phyloP scores from a whole-genome alignment of 1,284 basidiomycete species.

The Ustilago curta region DNA sequence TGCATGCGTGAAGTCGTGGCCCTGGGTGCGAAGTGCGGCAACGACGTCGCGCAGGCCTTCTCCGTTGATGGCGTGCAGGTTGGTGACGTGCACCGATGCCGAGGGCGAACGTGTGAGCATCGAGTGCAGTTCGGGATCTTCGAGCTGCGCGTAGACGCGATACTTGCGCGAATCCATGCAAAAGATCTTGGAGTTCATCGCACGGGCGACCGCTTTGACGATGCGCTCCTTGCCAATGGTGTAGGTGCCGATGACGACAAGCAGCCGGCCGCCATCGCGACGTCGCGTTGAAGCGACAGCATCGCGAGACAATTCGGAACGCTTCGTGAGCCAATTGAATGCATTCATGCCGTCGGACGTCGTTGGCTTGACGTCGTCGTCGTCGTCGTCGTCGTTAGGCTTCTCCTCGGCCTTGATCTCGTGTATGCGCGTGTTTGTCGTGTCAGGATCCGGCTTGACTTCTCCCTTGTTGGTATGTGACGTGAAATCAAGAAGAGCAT shows the following conservation, averaged over 20 bases:
- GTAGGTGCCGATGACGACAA: slow-evolving; percentile 95
- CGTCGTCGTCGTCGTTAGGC: slow-evolving; percentile 1
- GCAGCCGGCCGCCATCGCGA: slow-evolving; percentile 65
- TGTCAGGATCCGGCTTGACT: neutral
- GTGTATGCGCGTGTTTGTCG: neutral
- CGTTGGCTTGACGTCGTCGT: slow-evolving; percentile 10
- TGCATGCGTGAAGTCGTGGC: slow-evolving; percentile 79
- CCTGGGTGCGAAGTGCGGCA: slow-evolving; percentile 75
- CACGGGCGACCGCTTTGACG: slow-evolving; percentile 89
- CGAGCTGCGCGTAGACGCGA: slow-evolving; percentile 58
- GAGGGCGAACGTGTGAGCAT: slow-evolving; percentile 82
- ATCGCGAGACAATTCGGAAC: slow-evolving; percentile 32
- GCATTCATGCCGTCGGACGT: slow-evolving; percentile 10
- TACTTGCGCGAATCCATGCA: slow-evolving; percentile 76
- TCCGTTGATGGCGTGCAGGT: slow-evolving; percentile 80
- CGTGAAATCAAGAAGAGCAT: slow-evolving; percentile 30
- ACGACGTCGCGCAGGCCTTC: slow-evolving; percentile 82
- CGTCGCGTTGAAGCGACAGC: slow-evolving; percentile 14
- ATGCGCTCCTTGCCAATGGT: slow-evolving; percentile 97
- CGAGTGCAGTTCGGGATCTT: slow-evolving; percentile 77
- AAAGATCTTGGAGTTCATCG: slow-evolving; percentile 86
- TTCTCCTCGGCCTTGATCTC: slow-evolving; percentile 23
- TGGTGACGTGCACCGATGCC: slow-evolving; percentile 87
- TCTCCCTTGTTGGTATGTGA: slow-evolving; percentile 1
- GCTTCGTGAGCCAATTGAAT: slow-evolving; percentile 50